Evolutionary conservation across 75 land plant species (phyloP).

Genomic region (Isoetes taiwanensis): DNA sequence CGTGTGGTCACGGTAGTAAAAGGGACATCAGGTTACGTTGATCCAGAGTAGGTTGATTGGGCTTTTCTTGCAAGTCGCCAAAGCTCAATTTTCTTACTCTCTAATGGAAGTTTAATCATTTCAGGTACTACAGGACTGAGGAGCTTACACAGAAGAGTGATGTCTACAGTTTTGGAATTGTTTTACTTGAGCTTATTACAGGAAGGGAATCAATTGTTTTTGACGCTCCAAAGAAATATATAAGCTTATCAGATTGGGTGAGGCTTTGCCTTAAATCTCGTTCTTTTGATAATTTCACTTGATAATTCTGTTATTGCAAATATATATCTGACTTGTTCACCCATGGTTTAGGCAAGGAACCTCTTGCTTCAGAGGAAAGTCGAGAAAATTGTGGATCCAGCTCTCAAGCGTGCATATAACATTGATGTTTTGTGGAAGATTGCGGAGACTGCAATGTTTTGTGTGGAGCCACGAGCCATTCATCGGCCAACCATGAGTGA

Average conservation of each 20-base stretch:
- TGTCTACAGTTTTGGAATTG: too few relatives aligned
- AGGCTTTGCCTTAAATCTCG: background rate
- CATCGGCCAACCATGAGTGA: background rate
- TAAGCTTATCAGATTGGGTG: background rate
- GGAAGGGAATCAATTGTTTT: background rate
- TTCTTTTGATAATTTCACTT: background rate
- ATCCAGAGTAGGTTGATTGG: background rate
- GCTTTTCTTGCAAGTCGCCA: too few relatives aligned
- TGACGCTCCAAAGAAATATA: background rate
- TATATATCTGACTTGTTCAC: background rate
- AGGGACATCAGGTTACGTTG: background rate
- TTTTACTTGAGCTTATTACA: background rate
- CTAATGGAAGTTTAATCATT: background rate
- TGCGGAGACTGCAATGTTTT: background rate
- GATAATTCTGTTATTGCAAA: background rate
- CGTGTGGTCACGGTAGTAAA: background rate
- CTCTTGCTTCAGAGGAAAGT: background rate
- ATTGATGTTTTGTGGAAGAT: background rate
- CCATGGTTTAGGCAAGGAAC: background rate
- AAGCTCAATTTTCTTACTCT: background rate
- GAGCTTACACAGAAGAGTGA: background rate
- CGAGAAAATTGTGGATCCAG: background rate
- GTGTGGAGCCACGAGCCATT: background rate
- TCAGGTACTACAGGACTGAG: background rate
- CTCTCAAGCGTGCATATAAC: background rate